These are phyloP conservation scores for Paracoccidioides brasiliensis DNA, from an alignment of 2,329 filamentous ascomycete genomes.

Conservation along the genomic window DNA sequence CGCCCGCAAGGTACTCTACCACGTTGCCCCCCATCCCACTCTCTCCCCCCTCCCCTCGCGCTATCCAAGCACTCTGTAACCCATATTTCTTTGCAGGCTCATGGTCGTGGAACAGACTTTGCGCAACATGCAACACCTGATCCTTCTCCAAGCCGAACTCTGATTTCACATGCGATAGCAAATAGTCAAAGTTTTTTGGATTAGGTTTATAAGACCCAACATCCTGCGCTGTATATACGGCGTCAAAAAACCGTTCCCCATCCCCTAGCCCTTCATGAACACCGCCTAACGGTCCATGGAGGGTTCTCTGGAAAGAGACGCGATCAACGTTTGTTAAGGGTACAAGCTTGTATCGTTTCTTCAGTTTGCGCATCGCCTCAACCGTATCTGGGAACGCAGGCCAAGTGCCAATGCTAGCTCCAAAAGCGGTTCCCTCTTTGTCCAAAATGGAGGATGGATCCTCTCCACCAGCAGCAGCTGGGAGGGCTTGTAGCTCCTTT, in stretches of 20 bases:
- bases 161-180: slow-evolving; percentile 41
- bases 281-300: slow-evolving; percentile 37
- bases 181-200: slow-evolving; percentile 50
- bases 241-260: slow-evolving; percentile 39
- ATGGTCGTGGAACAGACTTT: slow-evolving; percentile 56
- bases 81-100: slow-evolving; percentile 49
- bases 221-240: slow-evolving; percentile 56
- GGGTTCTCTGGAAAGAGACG: slow-evolving; percentile 37
- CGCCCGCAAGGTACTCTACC: slow-evolving; percentile 25
- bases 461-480: slow-evolving; percentile 1
- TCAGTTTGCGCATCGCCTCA: slow-evolving; percentile 37
- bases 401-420: slow-evolving; percentile 38
- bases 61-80: slow-evolving; percentile 53
- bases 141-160: slow-evolving; percentile 45
- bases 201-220: slow-evolving; percentile 61
- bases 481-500: slow-evolving; percentile 16
- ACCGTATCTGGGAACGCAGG: slow-evolving; percentile 46
- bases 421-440: slow-evolving; percentile 35
- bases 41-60: slow-evolving; percentile 30
- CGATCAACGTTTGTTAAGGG: slow-evolving; percentile 46
- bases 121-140: slow-evolving; percentile 53
- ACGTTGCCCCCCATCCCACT: slow-evolving; percentile 32
- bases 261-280: slow-evolving; percentile 19
- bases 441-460: slow-evolving; percentile 3
- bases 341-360: slow-evolving; percentile 40